Percentiles rank a stretch among this genome's conserved stretches.
Evolutionary conservation across 116 monocot species (phyloP).

Genomic region (Papilionanthe hybrid): DNA sequence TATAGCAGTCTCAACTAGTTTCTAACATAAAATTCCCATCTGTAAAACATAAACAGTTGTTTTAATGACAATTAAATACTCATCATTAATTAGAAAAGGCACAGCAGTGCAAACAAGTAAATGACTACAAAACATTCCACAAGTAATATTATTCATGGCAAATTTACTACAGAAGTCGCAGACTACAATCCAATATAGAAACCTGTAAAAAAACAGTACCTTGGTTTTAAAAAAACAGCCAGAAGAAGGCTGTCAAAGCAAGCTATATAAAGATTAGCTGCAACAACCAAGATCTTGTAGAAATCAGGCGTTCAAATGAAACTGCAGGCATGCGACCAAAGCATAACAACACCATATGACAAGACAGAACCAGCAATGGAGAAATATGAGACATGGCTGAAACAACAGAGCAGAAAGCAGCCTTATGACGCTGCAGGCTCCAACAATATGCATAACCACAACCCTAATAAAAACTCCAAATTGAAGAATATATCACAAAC

Average conservation of each 20-base stretch:
- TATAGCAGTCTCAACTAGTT: too few species aligned
- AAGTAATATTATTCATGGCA: background rate
- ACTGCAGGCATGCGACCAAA: constrained; percentile 27
- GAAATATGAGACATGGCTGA: background rate
- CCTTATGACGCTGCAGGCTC: background rate
- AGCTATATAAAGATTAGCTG: constrained; percentile 7
- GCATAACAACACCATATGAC: background rate
- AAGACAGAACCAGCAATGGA: constrained; percentile 4
- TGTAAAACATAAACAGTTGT: too few species aligned
- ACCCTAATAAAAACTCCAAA: constrained; percentile 6
- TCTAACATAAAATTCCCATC: too few species aligned
- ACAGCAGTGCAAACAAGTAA: too few species aligned
- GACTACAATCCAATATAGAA: constrained; percentile 27
- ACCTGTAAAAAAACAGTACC: constrained; percentile 33
- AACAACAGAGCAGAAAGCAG: background rate
- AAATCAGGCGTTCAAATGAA: constrained; percentile 29
- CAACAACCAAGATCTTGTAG: constrained; percentile 10
- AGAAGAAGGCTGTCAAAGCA: constrained; percentile 4
- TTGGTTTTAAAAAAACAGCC: constrained; percentile 9
- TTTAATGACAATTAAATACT: too few species aligned
- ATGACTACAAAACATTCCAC: too few species aligned
- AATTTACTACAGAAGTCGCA: background rate
- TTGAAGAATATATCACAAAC: background rate
- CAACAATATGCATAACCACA: constrained; percentile 8
- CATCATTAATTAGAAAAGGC: too few species aligned